Conservation (phyloP, 2,329 filamentous ascomycete genomes). For the Arthroderma sp. region DNA sequence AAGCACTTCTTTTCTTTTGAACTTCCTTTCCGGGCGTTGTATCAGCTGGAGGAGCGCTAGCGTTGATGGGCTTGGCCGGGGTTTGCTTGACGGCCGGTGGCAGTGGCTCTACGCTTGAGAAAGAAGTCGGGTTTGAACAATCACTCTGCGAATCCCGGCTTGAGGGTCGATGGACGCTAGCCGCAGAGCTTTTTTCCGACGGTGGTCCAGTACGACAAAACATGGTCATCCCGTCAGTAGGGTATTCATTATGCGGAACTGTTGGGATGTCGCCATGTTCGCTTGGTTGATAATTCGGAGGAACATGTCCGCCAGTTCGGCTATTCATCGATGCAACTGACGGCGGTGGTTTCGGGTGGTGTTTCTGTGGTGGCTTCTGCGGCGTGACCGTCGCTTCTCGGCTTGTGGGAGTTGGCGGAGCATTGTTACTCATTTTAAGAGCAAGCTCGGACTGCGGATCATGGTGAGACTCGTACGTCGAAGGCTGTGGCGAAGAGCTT, state of each 20-base stretch:
- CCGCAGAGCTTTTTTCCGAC: constrained; percentile 56
- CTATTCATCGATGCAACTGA: not conserved
- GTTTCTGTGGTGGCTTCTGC: constrained; percentile 32
- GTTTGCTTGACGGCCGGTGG: not conserved
- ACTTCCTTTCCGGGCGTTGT: constrained; percentile 52
- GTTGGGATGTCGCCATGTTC: constrained; percentile 53
- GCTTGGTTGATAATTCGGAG: constrained; percentile 39
- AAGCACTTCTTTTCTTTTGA: constrained; percentile 61
- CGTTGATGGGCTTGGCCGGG: constrained; percentile 15
- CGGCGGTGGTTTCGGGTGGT: constrained; percentile 13
- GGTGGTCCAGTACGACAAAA: constrained; percentile 67
- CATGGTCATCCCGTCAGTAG: constrained; percentile 94
- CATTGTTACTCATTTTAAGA: constrained; percentile 51
- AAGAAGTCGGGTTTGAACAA: constrained; percentile 75
- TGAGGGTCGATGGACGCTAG: constrained; percentile 58
- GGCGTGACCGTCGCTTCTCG: constrained; percentile 41
- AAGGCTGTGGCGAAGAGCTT: constrained; percentile 90
- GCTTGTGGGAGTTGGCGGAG: constrained; percentile 33
- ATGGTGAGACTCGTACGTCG: constrained; percentile 82
- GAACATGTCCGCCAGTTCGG: constrained; percentile 27
- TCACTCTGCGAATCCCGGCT: constrained; percentile 86
- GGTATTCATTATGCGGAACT: constrained; percentile 85
- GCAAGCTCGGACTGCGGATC: constrained; percentile 66
- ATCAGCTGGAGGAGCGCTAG: constrained; percentile 27
- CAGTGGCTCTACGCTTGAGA: constrained; percentile 70